phyloP scores from a whole-genome alignment of 192 early-diverging fungal species.

The Umbelopsis vinacea region DNA sequence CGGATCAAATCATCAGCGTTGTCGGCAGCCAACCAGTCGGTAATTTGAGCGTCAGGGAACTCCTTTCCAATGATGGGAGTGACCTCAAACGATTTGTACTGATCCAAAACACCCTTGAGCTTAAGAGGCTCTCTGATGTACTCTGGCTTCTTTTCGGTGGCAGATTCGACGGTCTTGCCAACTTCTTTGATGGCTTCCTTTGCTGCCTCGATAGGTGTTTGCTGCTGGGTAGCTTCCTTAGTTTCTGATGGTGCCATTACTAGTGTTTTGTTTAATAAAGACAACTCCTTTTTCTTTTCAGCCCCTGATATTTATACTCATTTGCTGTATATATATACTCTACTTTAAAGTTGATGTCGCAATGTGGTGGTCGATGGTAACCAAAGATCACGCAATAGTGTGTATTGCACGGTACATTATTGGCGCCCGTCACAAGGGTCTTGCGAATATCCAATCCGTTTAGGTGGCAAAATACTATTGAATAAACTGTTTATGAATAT shows the following conservation, averaged over 20 bases:
- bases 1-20: slow-evolving; percentile 11
- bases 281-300: not conserved
- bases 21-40: not conserved
- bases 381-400: not conserved
- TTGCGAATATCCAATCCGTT: no score
- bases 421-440: not conserved
- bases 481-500: no score
- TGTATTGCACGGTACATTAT: not conserved
- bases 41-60: not conserved
- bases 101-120: not conserved
- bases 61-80: slow-evolving; percentile 4
- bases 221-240: not conserved
- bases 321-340: not conserved
- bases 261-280: not conserved
- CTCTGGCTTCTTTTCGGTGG: not conserved
- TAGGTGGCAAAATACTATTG: no score
- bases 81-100: slow-evolving; percentile 5
- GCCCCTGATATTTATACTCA: not conserved
- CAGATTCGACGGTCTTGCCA: not conserved
- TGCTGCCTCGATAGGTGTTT: not conserved
- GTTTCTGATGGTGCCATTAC: slow-evolving; percentile 4
- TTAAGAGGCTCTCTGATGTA: slow-evolving; percentile 10
- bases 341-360: not conserved
- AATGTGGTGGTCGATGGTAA: not conserved
- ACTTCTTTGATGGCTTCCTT: not conserved